Evolutionary conservation across 345 rosid species (phyloP).

Genomic region (Euphorbia pulcherrima): DNA sequence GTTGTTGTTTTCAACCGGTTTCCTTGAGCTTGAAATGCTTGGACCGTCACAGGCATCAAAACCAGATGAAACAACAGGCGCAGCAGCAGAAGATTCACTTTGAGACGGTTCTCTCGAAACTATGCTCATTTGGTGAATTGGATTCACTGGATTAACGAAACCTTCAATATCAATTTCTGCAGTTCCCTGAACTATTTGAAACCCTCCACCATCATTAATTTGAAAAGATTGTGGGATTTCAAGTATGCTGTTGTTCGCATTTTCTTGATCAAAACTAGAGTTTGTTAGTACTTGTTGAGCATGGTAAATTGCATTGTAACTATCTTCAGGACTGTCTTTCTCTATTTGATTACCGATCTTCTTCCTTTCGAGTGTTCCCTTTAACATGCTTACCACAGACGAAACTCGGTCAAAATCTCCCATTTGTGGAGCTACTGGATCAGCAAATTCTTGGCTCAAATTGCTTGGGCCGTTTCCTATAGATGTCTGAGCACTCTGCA

Average conservation of each 20-base stretch:
- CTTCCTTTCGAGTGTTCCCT: constrained; percentile 59
- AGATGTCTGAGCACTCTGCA: constrained; percentile 36
- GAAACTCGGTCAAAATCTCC: constrained; percentile 46
- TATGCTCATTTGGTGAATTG: constrained; percentile 37
- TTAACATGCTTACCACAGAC: constrained; percentile 65
- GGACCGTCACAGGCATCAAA: constrained; percentile 59
- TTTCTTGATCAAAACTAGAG: constrained; percentile 28
- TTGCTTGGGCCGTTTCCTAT: constrained; percentile 25
- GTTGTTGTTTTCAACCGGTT: constrained; percentile 34
- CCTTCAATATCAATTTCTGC: constrained; percentile 44
- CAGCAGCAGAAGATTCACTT: constrained; percentile 70
- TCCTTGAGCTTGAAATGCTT: constrained; percentile 55
- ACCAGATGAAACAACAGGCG: constrained; percentile 56
- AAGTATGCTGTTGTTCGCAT: constrained; percentile 23
- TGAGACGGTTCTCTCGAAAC: constrained; percentile 59
- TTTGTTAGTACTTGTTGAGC: constrained; percentile 30
- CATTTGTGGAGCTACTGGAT: constrained; percentile 30
- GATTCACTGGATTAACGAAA: constrained; percentile 38
- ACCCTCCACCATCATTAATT: constrained; percentile 20
- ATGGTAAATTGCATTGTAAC: constrained; percentile 28
- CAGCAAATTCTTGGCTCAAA: constrained; percentile 38
- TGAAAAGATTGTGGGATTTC: constrained; percentile 30
- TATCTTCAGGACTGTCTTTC: constrained; percentile 38
- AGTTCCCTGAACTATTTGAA: constrained; percentile 33
- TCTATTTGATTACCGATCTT: constrained; percentile 43